Evolutionary conservation across 768 basidiomycete species (phyloP).

Genomic region (Termitomyces sp.): DNA sequence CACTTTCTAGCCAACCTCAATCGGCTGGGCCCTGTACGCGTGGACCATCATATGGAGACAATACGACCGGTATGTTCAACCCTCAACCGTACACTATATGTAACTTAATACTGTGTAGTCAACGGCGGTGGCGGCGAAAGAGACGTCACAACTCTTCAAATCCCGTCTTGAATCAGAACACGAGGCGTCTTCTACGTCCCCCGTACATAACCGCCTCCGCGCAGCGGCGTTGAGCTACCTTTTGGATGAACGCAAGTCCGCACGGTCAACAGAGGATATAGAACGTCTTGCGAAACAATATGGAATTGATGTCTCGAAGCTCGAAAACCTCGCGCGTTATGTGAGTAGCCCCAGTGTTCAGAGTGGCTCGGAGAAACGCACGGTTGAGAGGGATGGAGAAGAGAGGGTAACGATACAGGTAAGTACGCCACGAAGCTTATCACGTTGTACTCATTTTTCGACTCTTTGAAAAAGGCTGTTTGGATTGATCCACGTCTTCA

Average conservation of each 20-base stretch:
- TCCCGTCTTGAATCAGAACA: constrained; percentile 54
- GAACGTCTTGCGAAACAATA: constrained; percentile 50
- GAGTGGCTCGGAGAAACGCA: constrained; percentile 38
- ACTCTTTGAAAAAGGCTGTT: constrained; percentile 30
- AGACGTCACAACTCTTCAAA: constrained; percentile 44
- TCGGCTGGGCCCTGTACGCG: constrained; percentile 63
- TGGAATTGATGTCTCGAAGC: constrained; percentile 46
- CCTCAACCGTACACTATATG: neutral
- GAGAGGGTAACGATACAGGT: constrained; percentile 52
- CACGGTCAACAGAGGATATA: constrained; percentile 36
- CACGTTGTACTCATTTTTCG: neutral
- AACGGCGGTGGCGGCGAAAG: constrained; percentile 12
- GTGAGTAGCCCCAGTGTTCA: constrained; percentile 67
- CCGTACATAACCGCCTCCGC: constrained; percentile 50
- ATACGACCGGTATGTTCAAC: constrained; percentile 38
- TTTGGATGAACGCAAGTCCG: constrained; percentile 59
- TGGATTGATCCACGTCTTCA: constrained; percentile 37
- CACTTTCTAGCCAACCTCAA: constrained; percentile 65
- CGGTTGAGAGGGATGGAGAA: constrained; percentile 51
- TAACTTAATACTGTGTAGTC: constrained; percentile 6
- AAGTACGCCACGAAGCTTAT: constrained; percentile 14
- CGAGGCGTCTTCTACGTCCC: constrained; percentile 40
- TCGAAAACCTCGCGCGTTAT: constrained; percentile 50
- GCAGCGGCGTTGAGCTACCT: constrained; percentile 51
- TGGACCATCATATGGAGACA: constrained; percentile 60